These are phyloP conservation scores for Fragaria vesca DNA, from an alignment of 306 rosid species.

Conservation along the genomic window DNA sequence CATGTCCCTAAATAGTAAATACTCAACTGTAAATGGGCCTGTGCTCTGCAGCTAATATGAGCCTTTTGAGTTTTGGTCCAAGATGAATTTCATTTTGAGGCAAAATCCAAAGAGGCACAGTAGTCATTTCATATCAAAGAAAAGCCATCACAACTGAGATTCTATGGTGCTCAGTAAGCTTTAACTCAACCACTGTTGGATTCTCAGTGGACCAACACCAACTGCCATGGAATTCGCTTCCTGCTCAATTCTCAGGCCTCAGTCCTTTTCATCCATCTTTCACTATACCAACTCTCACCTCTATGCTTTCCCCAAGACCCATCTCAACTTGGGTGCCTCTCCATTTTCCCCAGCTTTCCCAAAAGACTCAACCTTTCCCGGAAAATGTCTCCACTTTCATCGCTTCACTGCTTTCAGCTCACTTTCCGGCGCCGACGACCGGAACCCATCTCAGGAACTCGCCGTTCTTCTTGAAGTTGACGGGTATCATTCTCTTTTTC, in stretches of 20 bases:
- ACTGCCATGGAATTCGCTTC: conserved; percentile 42
- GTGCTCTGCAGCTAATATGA: background rate
- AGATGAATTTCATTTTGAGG: background rate
- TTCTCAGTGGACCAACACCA: background rate
- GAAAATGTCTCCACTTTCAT: conserved; percentile 38
- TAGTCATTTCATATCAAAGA: background rate
- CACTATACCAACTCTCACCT: background rate
- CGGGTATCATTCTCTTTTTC: conserved; percentile 46
- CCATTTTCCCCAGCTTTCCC: conserved; percentile 30
- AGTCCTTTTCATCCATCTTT: conserved; percentile 22
- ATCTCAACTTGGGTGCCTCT: conserved; percentile 18
- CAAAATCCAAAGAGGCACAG: background rate
- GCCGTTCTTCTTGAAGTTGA: conserved; percentile 91
- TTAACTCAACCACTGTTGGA: conserved; percentile 1
- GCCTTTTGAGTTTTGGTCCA: background rate
- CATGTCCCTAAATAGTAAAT: no score
- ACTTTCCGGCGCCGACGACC: conserved; percentile 25
- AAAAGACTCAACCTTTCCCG: conserved; percentile 25
- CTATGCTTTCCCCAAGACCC: conserved; percentile 16
- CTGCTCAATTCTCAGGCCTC: conserved; percentile 26
- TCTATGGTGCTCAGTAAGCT: background rate
- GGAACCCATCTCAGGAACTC: conserved; percentile 43
- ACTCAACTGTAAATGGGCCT: no score
- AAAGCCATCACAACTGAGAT: background rate
- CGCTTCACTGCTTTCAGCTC: conserved; percentile 40